Percentiles rank a stretch among this genome's conserved stretches.
These are phyloP conservation scores for Cladorrhinum sp. DNA, from an alignment of 2,329 filamentous ascomycete species.

Conservation along the genomic window DNA sequence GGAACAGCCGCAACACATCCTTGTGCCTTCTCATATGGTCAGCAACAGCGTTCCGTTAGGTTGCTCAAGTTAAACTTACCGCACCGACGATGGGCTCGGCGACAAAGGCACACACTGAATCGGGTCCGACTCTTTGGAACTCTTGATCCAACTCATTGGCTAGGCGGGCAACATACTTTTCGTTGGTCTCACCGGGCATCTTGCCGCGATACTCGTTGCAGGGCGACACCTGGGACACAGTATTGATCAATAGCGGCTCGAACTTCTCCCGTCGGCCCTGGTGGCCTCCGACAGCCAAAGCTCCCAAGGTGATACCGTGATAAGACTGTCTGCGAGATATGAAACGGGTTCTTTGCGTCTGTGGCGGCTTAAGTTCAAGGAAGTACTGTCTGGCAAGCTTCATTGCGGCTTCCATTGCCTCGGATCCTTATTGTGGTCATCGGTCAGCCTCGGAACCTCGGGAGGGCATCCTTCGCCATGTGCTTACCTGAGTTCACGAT, in stretches of 20 bases:
- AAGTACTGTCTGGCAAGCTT: slow-evolving; percentile 65
- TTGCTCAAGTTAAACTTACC: slow-evolving; percentile 40
- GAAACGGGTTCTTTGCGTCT: slow-evolving; percentile 58
- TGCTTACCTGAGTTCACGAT: slow-evolving; percentile 38
- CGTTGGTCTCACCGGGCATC: slow-evolving; percentile 48
- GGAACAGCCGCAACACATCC: slow-evolving; percentile 49
- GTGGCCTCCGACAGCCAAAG: slow-evolving; percentile 64
- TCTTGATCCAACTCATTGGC: slow-evolving; percentile 64
- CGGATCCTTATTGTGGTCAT: slow-evolving; percentile 44
- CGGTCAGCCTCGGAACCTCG: slow-evolving; percentile 19
- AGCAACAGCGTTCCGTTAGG: background rate
- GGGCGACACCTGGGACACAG: slow-evolving; percentile 60
- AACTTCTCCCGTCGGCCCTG: slow-evolving; percentile 58
- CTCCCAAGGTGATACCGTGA: slow-evolving; percentile 68
- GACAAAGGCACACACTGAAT: slow-evolving; percentile 68
- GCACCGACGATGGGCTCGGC: slow-evolving; percentile 72
- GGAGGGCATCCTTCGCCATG: slow-evolving; percentile 43
- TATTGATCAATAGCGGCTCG: slow-evolving; percentile 56
- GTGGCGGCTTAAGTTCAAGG: slow-evolving; percentile 51
- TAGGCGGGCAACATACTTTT: slow-evolving; percentile 58
- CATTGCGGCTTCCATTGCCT: slow-evolving; percentile 63
- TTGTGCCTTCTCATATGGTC: slow-evolving; percentile 37
- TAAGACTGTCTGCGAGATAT: slow-evolving; percentile 67
- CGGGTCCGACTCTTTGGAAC: slow-evolving; percentile 60
- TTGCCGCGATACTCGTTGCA: slow-evolving; percentile 64